Evolutionary conservation across 345 rosid species (phyloP).

Genomic region (Ailanthus altissimus): DNA sequence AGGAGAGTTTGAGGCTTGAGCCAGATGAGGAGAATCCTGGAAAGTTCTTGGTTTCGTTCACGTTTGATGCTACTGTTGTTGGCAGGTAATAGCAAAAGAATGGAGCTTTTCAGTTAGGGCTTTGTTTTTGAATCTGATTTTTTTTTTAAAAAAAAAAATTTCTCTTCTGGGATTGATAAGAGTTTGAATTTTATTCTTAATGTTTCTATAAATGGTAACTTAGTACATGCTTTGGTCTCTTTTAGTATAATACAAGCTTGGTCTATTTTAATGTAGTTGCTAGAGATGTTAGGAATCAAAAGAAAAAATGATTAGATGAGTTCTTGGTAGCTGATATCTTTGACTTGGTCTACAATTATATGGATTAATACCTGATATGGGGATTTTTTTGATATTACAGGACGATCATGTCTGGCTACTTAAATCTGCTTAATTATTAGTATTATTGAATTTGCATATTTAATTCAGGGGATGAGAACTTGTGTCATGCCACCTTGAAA

Average conservation of each 20-base stretch:
- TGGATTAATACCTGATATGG: background rate
- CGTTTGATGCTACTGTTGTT: conserved; percentile 82
- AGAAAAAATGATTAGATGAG: too few relatives aligned
- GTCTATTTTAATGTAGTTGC: too few relatives aligned
- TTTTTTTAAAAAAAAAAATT: background rate
- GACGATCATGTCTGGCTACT: background rate
- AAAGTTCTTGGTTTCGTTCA: conserved; percentile 68
- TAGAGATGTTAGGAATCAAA: too few relatives aligned
- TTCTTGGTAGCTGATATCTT: too few relatives aligned
- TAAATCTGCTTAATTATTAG: background rate
- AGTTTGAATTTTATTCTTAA: background rate
- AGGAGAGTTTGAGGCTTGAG: conserved; percentile 67
- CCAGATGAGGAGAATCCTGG: conserved; percentile 63
- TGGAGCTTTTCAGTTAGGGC: background rate
- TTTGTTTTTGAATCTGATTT: background rate
- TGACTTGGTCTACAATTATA: too few relatives aligned
- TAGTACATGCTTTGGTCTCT: too few relatives aligned
- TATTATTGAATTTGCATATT: background rate
- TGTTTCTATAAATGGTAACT: background rate
- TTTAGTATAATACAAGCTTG: too few relatives aligned
- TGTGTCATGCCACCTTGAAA: background rate
- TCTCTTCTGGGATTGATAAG: background rate
- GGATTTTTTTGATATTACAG: background rate
- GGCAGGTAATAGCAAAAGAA: conserved; percentile 56
- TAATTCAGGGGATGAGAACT: background rate